These are phyloP conservation scores for Funneliformis mosseae DNA, from an alignment of 192 early-diverging fungal species.

Conservation along the genomic window DNA sequence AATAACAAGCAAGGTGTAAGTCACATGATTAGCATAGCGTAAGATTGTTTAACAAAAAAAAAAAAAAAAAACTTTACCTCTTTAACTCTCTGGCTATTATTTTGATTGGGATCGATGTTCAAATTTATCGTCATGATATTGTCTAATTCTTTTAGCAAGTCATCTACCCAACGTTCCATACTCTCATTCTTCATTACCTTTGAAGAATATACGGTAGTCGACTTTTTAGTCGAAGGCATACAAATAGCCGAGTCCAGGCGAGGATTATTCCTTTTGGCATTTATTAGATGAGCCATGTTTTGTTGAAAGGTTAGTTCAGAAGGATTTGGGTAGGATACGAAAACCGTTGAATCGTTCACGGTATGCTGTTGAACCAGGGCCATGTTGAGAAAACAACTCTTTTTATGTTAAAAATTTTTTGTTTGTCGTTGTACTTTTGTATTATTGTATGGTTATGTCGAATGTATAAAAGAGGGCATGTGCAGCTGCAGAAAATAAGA, in stretches of 20 bases:
- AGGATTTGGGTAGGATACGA: not conserved
- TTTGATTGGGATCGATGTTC: not conserved
- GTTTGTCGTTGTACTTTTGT: not conserved
- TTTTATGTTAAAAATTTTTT: not conserved
- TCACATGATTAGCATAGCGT: not conserved
- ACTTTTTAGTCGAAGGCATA: constrained; percentile 23
- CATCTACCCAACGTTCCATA: constrained; percentile 26
- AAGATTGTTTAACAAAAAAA: not conserved
- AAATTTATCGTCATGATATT: constrained; percentile 12
- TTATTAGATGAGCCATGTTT: not conserved
- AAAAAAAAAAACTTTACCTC: no score
- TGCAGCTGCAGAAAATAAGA: not conserved
- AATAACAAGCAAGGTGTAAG: not conserved
- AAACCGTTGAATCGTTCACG: not conserved
- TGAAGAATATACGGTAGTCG: not conserved
- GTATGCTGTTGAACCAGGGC: not conserved
- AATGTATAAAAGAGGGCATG: not conserved
- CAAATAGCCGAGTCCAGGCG: constrained; percentile 28
- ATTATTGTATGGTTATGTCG: not conserved
- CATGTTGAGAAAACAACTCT: not conserved
- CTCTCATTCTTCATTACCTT: constrained; percentile 19
- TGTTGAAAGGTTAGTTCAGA: not conserved
- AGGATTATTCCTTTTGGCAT: not conserved
- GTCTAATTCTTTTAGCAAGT: constrained; percentile 6
- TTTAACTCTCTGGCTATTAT: constrained; percentile 22